Evolutionary conservation across 805 yeast species (phyloP), one percentile per base, ranked within the genome.

Genomic region (Sungouiozyma intestinalis): DNA sequence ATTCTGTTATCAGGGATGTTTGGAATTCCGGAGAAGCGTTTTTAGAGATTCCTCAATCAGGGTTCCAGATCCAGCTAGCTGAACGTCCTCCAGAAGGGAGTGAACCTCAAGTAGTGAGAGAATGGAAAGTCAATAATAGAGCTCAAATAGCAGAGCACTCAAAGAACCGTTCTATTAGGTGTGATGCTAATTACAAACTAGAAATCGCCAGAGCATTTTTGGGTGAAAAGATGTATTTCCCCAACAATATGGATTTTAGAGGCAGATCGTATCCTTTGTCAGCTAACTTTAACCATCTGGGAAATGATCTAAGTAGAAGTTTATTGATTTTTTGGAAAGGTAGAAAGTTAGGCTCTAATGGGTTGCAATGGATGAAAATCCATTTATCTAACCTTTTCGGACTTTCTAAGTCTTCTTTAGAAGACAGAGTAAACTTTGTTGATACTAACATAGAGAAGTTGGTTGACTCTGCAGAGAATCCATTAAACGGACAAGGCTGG

Each of bases 121-220:
- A 77, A 39, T 85, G 92, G 74, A 79, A 79, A 50, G 68, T 77
- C 20, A 62, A 68, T 39, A 76, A 84, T 44, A 79, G 77, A 43
- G 69, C 67, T 32, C 52, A 75, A 7, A 70, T 78, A 16, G 74
- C 77, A 48, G 79, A 76, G 35, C 79, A 78, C 46, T 75, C 83
- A 9, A 68, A 81, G 17, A 69, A 73, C 47, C 77, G 92, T 61
- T 88, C 97, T 0, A 83, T 81, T 58, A 76, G 98, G 61, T 92
- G 98, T 66, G 97, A 88, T 62, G 72, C 85, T 48, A 90, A 92
- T 60, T 92, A 92, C 62, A 92, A 86, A 60, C 65, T 92, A 40
- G 98, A 92, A 62, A 86, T 92, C 57, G 97, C 98, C 0, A 73
- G 97, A 49, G 96, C 95, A 0, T 86, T 81, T 62, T 64, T 82